A percentile compares a stretch with the other conserved stretches of the same genome.
These are phyloP conservation scores for Xylaria longipes DNA, from an alignment of 495 filamentous ascomycete genomes.

Conservation along the genomic window DNA sequence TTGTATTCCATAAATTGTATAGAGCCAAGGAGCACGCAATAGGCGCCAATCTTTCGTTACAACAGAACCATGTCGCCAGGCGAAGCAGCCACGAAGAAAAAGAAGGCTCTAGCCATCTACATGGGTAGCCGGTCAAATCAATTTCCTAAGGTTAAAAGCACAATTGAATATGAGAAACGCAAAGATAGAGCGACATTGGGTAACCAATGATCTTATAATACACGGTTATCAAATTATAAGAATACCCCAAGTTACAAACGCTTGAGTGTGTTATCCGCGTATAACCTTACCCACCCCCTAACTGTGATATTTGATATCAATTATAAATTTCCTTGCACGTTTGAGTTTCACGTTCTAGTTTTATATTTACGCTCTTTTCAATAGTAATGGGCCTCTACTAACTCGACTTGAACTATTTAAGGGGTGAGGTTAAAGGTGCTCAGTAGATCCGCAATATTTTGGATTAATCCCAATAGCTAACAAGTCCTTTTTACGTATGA, in stretches of 20 bases:
- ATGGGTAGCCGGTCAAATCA: not conserved
- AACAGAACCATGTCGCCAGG: not conserved
- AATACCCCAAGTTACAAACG: not conserved
- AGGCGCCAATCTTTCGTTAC: constrained; percentile 20
- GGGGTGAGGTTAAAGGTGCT: not conserved
- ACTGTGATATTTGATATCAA: not conserved
- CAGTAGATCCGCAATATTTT: not conserved
- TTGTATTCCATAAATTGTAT: not conserved
- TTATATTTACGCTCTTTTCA: not conserved
- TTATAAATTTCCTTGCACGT: not conserved
- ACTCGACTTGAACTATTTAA: not conserved
- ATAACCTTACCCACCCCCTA: not conserved
- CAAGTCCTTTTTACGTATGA: not conserved
- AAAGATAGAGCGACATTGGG: not conserved
- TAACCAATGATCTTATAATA: not conserved
- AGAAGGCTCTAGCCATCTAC: not conserved
- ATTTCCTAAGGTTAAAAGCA: not conserved
- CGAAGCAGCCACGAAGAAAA: not conserved
- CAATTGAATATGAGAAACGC: not conserved
- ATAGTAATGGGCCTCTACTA: not conserved
- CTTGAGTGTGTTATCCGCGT: not conserved
- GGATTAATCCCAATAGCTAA: no score
- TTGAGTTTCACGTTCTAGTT: not conserved
- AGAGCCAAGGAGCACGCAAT: constrained; percentile 21
- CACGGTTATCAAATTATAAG: not conserved